phyloP scores from a whole-genome alignment of 169 alveolate species.

The Cryptosporidium ubiquitum region DNA sequence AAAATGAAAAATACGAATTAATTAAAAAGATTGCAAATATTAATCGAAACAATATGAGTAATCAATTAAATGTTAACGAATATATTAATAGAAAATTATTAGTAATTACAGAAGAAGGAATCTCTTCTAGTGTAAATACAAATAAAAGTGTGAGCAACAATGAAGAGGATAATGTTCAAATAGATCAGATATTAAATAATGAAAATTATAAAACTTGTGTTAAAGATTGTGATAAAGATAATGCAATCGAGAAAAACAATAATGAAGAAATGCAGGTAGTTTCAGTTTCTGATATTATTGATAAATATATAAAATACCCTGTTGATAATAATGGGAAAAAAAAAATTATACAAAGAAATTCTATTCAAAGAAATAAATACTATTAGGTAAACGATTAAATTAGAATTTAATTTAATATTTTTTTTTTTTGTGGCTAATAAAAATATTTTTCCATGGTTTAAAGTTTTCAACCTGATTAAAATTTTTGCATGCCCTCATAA shows the following conservation, averaged over 20 bases:
- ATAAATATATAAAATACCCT: slow-evolving; percentile 56
- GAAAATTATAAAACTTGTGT: not conserved
- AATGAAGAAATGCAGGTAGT: not conserved
- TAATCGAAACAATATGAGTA: slow-evolving; percentile 5
- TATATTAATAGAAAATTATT: not conserved
- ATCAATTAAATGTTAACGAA: not conserved
- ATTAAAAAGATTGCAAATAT: slow-evolving; percentile 47
- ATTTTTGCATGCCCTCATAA: slow-evolving; percentile 9
- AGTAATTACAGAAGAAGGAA: not conserved
- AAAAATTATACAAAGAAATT: slow-evolving; percentile 42
- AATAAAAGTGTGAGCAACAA: not conserved
- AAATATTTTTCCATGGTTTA: slow-evolving; percentile 11
- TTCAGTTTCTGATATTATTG: slow-evolving; percentile 34
- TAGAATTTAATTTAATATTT: not conserved
- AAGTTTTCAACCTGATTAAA: not conserved
- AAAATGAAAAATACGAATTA: slow-evolving; percentile 19
- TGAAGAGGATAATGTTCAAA: not conserved
- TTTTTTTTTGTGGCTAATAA: not conserved
- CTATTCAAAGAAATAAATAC: slow-evolving; percentile 63
- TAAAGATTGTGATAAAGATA: not conserved
- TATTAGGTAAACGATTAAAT: not conserved
- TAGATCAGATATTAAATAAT: not conserved
- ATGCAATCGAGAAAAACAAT: not conserved
- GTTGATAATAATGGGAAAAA: slow-evolving; percentile 13
- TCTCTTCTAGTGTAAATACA: not conserved